Base-by-base conservation (phyloP, 2,329 filamentous ascomycete species). In the Fusarium keratoplasticum region DNA sequence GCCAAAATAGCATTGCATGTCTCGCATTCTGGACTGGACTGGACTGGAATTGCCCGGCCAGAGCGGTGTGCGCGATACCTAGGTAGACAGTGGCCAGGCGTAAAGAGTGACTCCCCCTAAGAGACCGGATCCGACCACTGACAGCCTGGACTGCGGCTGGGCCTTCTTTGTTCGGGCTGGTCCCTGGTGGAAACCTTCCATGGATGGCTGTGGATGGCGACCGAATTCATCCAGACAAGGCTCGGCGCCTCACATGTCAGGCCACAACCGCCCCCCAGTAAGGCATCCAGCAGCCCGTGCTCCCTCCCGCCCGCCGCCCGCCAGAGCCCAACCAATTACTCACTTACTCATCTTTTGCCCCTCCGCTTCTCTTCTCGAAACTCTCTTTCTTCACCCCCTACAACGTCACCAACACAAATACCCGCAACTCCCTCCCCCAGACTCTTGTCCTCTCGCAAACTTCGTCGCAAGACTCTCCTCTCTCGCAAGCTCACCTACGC, bases 381-480 rank as follows among this genome's bases (percentile, higher is more conserved):
- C 42, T 67, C 59, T 66, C 71, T 63, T 65, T 74, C 61, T 72
- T 74, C 62, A 64, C 47, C 58, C 73, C 59, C 73, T 73, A 67
- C 72, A 75, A 75, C 72, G 72, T 74, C 72, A 74, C 72, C 72
- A 75, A 65, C 72, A 75, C 72, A 74, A 74, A 75, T 70, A 75
- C 72, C 60, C 72, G 69, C 69, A 75, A 61, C 52, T 54, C 64
- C 60, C n/a, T n/a, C 54, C 29, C 61, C 38, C 61, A 73, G 62
- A 69, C 38, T 72, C 66, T 44, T 74, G 71, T 69, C 8, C 64
- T 60, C 27, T 67, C 72, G 66, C 72, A 75, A 72, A 75, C 52
- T 33, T 57, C 63, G 66, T 75, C 72, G 68, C 72, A 73, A 74
- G 65, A 73, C 65, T 68, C 36, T 64, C 20, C 33, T 50, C 61